A percentile compares a stretch with the other conserved stretches of the same genome.
phyloP scores from a whole-genome alignment of 371 early-diverging fungal genomes.

The Apophysomyces variabilis region DNA sequence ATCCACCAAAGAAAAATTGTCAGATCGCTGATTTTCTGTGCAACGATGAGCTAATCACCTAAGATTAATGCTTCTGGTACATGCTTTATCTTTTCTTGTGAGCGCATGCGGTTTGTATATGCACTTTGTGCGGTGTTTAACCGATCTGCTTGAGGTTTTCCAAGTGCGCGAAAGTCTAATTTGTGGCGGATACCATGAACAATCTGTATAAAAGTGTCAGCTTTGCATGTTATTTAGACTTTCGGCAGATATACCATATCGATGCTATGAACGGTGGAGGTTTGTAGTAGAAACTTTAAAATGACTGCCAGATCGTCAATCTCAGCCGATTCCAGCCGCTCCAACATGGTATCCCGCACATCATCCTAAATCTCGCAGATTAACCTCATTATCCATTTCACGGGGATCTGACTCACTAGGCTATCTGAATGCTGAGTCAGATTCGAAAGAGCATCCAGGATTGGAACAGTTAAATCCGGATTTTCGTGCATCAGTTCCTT shows the following conservation, averaged over 20 bases:
- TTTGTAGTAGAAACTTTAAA: constrained; percentile 73
- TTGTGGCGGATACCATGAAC: constrained; percentile 58
- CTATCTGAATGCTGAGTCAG: constrained; percentile 62
- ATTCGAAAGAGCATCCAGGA: constrained; percentile 78
- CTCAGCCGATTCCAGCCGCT: constrained; percentile 70
- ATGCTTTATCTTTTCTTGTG: constrained; percentile 29
- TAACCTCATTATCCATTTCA: too few relatives aligned
- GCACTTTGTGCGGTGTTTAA: not conserved
- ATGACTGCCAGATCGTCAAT: constrained; percentile 74
- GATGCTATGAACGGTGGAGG: constrained; percentile 53
- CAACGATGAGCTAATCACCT: constrained; percentile 27
- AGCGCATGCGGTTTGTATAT: not conserved
- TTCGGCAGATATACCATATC: constrained; percentile 26
- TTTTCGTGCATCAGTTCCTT: constrained; percentile 68
- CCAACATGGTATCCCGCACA: constrained; percentile 63
- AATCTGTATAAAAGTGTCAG: constrained; percentile 27
- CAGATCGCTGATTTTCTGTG: not conserved
- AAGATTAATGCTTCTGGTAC: constrained; percentile 63
- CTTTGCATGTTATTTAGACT: not conserved
- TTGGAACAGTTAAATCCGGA: constrained; percentile 68
- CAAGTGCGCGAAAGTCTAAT: constrained; percentile 60
- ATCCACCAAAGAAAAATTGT: not conserved
- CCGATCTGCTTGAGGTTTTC: constrained; percentile 34
- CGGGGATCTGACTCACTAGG: constrained; percentile 33
- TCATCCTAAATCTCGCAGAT: constrained; percentile 35